Evolutionary conservation across 2,329 filamentous ascomycete genomes (phyloP).

Genomic region (Diaporthe longicolla): DNA sequence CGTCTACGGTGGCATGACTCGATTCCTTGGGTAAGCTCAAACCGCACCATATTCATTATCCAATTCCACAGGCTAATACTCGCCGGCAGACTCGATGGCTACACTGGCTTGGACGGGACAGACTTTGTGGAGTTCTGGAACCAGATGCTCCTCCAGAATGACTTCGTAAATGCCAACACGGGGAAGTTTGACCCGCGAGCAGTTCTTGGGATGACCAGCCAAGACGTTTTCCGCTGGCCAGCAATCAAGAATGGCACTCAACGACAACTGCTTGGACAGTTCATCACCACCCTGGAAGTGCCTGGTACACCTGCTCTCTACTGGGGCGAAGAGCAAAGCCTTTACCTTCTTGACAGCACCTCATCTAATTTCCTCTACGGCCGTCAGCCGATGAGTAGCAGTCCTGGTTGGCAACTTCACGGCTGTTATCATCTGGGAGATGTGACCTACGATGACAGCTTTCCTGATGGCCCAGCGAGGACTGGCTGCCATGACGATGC

Average conservation of each 20-base stretch:
- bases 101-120: slow-evolving; percentile 30
- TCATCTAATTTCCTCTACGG: slow-evolving; percentile 72
- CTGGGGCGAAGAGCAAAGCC: slow-evolving; percentile 75
- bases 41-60: slow-evolving; percentile 40
- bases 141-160: slow-evolving; percentile 68
- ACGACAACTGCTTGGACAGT: slow-evolving; percentile 68
- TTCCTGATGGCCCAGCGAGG: slow-evolving; percentile 66
- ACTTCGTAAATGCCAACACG: slow-evolving; percentile 69
- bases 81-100: slow-evolving; percentile 48
- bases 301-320: slow-evolving; percentile 72
- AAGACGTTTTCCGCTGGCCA: slow-evolving; percentile 77
- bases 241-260: slow-evolving; percentile 69
- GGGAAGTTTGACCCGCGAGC: slow-evolving; percentile 74
- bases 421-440: slow-evolving; percentile 71
- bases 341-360: slow-evolving; percentile 73
- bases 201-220: slow-evolving; percentile 74
- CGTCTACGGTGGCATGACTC: slow-evolving; percentile 71
- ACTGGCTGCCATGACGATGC: slow-evolving; percentile 68
- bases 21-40: slow-evolving; percentile 71
- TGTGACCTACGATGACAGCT: slow-evolving; percentile 65
- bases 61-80: background rate
- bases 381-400: slow-evolving; percentile 72
- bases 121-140: slow-evolving; percentile 68
- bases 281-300: slow-evolving; percentile 70
- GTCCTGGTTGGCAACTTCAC: slow-evolving; percentile 73